A percentile compares a stretch with the other conserved stretches of the same genome.
Evolutionary conservation across 495 filamentous ascomycete species (phyloP).

Genomic region (Aspergillus diversus): DNA sequence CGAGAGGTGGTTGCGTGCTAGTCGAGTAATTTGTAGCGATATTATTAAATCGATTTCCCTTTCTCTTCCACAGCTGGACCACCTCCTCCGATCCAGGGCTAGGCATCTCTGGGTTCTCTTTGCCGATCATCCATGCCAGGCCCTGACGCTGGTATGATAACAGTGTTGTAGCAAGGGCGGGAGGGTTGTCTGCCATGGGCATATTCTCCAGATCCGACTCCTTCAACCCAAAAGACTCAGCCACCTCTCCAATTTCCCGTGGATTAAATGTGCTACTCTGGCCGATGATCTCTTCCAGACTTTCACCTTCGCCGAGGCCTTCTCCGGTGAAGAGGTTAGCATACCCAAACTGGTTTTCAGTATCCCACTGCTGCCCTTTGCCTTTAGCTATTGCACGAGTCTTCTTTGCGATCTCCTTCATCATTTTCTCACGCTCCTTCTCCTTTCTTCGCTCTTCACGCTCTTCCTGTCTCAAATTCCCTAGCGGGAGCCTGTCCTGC

Average conservation of each 20-base stretch:
- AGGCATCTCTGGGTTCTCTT: constrained; percentile 73
- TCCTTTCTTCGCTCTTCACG: constrained; percentile 33
- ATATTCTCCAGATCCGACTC: constrained; percentile 73
- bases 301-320: constrained; percentile 36
- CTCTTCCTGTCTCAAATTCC: constrained; percentile 41
- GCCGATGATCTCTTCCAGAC: constrained; percentile 64
- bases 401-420: constrained; percentile 53
- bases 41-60: constrained; percentile 63
- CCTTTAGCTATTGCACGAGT: constrained; percentile 46
- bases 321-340: constrained; percentile 37
- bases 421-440: constrained; percentile 46
- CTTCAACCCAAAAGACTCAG: constrained; percentile 67
- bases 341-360: constrained; percentile 31
- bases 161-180: constrained; percentile 62
- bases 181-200: constrained; percentile 73
- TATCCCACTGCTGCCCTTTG: constrained; percentile 39
- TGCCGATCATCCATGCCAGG: constrained; percentile 78
- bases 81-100: constrained; percentile 60
- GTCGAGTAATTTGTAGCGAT: constrained; percentile 76
- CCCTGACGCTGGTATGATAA: constrained; percentile 85
- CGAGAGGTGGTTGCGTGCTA: constrained; percentile 57
- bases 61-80: constrained; percentile 80
- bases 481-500: constrained; percentile 59
- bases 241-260: constrained; percentile 66
- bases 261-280: constrained; percentile 72